These are phyloP conservation scores for Podosphaera fusca DNA, from an alignment of 2,329 filamentous ascomycete species.

Conservation along the genomic window DNA sequence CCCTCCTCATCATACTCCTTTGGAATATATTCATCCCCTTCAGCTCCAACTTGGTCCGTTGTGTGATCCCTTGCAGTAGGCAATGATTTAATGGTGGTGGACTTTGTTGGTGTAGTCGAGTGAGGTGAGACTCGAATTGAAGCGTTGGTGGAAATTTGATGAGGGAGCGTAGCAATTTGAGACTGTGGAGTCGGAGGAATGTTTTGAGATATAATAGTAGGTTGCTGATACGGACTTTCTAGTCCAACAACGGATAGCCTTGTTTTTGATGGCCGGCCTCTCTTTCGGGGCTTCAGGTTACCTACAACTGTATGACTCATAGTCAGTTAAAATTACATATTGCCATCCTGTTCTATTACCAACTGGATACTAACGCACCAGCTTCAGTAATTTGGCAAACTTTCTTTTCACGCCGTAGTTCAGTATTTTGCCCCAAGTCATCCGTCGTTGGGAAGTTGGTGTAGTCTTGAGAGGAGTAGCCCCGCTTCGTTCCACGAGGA, in stretches of 20 bases:
- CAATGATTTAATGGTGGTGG: constrained; percentile 78
- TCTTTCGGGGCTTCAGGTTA: constrained; percentile 20
- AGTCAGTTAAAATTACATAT: constrained; percentile 7
- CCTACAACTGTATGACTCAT: constrained; percentile 15
- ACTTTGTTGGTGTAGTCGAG: constrained; percentile 61
- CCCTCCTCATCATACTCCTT: constrained; percentile 82
- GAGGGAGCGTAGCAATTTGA: constrained; percentile 13
- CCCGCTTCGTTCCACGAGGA: constrained; percentile 54
- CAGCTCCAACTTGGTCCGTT: constrained; percentile 74
- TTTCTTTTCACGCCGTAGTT: constrained; percentile 19
- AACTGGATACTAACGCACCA: constrained; percentile 11
- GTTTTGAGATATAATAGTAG: constrained; percentile 23
- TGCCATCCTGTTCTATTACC: constrained; percentile 9
- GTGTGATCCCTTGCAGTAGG: constrained; percentile 94
- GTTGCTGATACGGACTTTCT: constrained; percentile 32
- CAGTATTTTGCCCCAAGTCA: constrained; percentile 51
- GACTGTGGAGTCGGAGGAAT: constrained; percentile 30
- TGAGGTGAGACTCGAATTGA: constrained; percentile 37
- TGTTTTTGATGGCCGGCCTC: constrained; percentile 17
- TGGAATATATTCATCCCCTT: constrained; percentile 84
- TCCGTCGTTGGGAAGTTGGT: constrained; percentile 28
- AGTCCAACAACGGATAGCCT: constrained; percentile 25
- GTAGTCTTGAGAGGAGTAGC: constrained; percentile 42
- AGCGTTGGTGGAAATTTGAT: constrained; percentile 13
- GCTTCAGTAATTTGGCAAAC: background rate